A percentile compares a stretch with the other conserved stretches of the same genome.
phyloP scores from a whole-genome alignment of 106 monocot genomes.

The Chionographis japonica region DNA sequence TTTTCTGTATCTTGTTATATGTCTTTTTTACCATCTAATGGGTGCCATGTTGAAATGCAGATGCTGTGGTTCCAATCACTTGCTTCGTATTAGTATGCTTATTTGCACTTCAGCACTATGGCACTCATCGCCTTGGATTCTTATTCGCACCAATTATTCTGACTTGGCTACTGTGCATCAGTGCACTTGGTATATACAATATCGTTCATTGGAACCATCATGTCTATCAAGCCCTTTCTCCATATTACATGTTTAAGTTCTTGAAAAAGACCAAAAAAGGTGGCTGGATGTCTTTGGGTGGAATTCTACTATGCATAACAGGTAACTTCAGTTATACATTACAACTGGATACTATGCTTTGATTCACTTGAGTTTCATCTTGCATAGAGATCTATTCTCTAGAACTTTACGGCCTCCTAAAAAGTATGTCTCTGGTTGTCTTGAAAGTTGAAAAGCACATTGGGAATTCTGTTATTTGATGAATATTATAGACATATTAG shows the following conservation, averaged over 20 bases:
- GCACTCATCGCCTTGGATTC: conserved; percentile 64
- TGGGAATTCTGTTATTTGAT: too few species aligned
- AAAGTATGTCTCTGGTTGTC: too few species aligned
- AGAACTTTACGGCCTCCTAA: too few species aligned
- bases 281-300: conserved; percentile 85
- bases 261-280: conserved; percentile 60
- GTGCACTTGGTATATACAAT: conserved; percentile 71
- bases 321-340: conserved; percentile 17
- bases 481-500: too few species aligned
- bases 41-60: conserved; percentile 21
- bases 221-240: conserved; percentile 66
- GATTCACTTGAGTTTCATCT: too few species aligned
- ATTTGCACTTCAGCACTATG: conserved; percentile 76
- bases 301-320: conserved; percentile 75
- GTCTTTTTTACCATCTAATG: neutral
- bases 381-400: too few species aligned
- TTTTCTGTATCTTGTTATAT: neutral
- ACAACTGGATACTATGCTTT: neutral
- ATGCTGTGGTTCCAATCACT: conserved; percentile 72
- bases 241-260: conserved; percentile 75
- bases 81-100: conserved; percentile 62
- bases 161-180: conserved; percentile 61
- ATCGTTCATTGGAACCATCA: conserved; percentile 56
- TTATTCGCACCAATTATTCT: conserved; percentile 67
- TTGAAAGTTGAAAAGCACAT: too few species aligned